Conservation (phyloP, 1,284 basidiomycete species). For the Pseudozyma tsukubaensis region DNA sequence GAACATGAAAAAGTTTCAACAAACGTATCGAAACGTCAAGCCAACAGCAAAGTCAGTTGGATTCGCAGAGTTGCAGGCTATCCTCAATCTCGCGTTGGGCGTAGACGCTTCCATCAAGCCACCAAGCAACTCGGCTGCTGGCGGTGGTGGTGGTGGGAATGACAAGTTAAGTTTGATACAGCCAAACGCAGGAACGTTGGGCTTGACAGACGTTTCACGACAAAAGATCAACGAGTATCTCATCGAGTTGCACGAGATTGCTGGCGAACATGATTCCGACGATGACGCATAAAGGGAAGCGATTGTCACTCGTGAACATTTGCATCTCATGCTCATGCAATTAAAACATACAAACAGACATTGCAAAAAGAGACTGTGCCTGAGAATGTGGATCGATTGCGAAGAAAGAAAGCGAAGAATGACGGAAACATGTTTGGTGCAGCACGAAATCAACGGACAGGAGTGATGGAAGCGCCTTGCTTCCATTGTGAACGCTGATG, state of each 20-base stretch:
- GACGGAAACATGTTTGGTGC: no score
- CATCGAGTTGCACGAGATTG: slow-evolving; percentile 61
- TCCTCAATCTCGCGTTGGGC: slow-evolving; percentile 60
- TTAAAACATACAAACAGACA: no score
- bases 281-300: slow-evolving; percentile 19
- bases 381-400: background rate
- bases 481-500: background rate
- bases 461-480: no score
- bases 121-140: no score
- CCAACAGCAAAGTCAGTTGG: slow-evolving; percentile 11
- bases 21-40: background rate
- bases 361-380: background rate
- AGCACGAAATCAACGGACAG: no score
- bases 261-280: slow-evolving; percentile 20
- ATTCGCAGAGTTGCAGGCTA: slow-evolving; percentile 33
- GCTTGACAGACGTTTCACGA: slow-evolving; percentile 35
- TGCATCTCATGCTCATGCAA: no score
- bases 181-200: slow-evolving; percentile 38
- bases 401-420: background rate
- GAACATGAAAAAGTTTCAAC: slow-evolving; percentile 21
- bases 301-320: no score
- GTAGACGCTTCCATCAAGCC: slow-evolving; percentile 38
- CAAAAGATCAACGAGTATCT: slow-evolving; percentile 63
- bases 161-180: slow-evolving; percentile 16
- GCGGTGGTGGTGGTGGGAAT: no score